phyloP scores from a whole-genome alignment of 257 asterid genomes.

The Ligustrum vulgare region DNA sequence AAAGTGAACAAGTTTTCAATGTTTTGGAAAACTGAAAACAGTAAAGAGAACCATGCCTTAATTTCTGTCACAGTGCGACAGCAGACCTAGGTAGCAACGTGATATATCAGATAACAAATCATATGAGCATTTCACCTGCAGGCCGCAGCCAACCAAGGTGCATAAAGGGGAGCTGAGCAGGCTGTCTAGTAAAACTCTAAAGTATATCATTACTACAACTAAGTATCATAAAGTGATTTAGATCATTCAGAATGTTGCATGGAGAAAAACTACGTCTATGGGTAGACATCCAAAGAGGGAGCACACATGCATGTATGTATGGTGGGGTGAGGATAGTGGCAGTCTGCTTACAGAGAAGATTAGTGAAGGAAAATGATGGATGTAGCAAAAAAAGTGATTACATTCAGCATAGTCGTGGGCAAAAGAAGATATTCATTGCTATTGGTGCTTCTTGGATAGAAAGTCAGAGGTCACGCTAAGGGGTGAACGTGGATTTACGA shows the following conservation, averaged over 20 bases:
- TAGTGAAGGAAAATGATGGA: background rate
- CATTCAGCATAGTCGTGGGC: background rate
- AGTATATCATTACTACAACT: too few species aligned
- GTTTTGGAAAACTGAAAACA: too few species aligned
- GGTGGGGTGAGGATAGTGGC: background rate
- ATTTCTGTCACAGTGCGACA: background rate
- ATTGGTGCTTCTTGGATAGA: background rate
- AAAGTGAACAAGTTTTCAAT: too few species aligned
- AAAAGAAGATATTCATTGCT: background rate
- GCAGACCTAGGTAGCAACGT: background rate
- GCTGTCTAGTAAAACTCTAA: background rate
- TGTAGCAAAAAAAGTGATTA: background rate
- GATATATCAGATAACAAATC: too few species aligned
- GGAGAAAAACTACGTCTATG: background rate
- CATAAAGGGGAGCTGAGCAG: background rate
- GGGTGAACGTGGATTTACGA: background rate
- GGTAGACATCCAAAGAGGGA: background rate
- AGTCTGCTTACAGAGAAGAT: background rate
- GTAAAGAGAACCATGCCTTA: too few species aligned
- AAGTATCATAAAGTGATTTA: background rate
- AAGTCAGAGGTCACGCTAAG: background rate
- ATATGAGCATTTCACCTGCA: background rate
- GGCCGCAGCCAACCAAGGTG: background rate
- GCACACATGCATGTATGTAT: too few species aligned
- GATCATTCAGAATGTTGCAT: background rate